phyloP scores from a whole-genome alignment of 257 asterid species.

The Scutellaria minor region DNA sequence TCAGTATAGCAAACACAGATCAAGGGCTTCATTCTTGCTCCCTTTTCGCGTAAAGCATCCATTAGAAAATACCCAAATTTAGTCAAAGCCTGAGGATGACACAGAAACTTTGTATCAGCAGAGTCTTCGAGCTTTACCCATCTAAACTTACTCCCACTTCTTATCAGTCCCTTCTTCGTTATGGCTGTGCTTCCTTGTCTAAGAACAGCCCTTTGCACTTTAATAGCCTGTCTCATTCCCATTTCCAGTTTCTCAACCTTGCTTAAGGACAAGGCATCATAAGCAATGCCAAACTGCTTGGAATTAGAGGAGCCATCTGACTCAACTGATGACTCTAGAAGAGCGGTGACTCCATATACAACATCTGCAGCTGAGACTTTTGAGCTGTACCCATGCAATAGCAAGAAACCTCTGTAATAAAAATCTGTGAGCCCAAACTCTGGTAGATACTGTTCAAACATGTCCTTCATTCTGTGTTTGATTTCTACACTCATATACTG shows the following conservation, averaged over 20 bases:
- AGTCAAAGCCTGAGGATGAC: slow-evolving; percentile 93
- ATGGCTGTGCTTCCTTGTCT: slow-evolving; percentile 97
- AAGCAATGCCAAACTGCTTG: slow-evolving; percentile 78
- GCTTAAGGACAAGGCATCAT: slow-evolving; percentile 77
- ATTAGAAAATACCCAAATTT: slow-evolving; percentile 84
- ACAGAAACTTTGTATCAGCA: slow-evolving; percentile 73
- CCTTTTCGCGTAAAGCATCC: slow-evolving; percentile 98
- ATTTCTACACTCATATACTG: slow-evolving; percentile 90
- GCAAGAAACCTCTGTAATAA: slow-evolving; percentile 80
- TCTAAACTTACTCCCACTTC: slow-evolving; percentile 95
- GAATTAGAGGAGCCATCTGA: slow-evolving; percentile 85
- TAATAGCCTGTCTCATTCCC: slow-evolving; percentile 95
- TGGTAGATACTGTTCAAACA: slow-evolving; percentile 87
- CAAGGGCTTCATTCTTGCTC: slow-evolving; percentile 96
- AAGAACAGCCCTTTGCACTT: slow-evolving; percentile 90
- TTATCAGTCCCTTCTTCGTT: slow-evolving; percentile 88
- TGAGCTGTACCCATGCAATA: slow-evolving; percentile 83
- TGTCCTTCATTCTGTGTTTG: slow-evolving; percentile 87
- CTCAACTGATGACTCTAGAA: slow-evolving; percentile 78
- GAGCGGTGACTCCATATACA: slow-evolving; percentile 90
- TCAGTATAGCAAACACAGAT: slow-evolving; percentile 81
- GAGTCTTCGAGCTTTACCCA: slow-evolving; percentile 97
- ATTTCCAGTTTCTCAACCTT: slow-evolving; percentile 78
- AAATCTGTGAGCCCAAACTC: slow-evolving; percentile 94
- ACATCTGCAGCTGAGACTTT: slow-evolving; percentile 97